Conservation (phyloP, 2,329 filamentous ascomycete species). For the Trichoderma brevicompactum region DNA sequence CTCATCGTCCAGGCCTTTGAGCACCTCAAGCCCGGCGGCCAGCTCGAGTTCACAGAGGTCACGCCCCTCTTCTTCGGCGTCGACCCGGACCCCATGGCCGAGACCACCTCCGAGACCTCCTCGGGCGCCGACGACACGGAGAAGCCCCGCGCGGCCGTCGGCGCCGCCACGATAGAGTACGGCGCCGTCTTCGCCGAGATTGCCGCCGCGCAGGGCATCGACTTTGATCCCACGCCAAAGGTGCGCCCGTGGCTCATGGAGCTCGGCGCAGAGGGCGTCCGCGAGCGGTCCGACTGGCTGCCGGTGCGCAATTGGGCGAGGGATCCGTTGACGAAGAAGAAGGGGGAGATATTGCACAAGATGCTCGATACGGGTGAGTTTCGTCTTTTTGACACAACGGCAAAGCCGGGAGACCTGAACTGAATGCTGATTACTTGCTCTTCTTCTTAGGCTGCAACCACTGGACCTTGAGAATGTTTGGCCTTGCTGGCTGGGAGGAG, state of each 20-base stretch:
- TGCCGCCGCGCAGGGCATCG: constrained; percentile 40
- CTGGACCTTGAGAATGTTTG: constrained; percentile 41
- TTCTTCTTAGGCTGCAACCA: constrained; percentile 18
- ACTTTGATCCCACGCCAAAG: constrained; percentile 47
- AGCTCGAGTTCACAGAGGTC: constrained; percentile 51
- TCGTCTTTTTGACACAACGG: neutral
- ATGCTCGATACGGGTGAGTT: constrained; percentile 37
- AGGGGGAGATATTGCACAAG: constrained; percentile 44
- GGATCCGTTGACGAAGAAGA: constrained; percentile 45
- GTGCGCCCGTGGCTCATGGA: constrained; percentile 43
- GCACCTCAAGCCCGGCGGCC: constrained; percentile 50
- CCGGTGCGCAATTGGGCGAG: constrained; percentile 47
- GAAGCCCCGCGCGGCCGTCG: constrained; percentile 32
- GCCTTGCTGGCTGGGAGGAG: constrained; percentile 41
- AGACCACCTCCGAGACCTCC: constrained; percentile 19
- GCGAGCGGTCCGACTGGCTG: constrained; percentile 48
- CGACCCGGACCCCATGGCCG: constrained; percentile 35
- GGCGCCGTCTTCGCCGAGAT: constrained; percentile 40
- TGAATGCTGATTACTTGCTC: too few relatives aligned
- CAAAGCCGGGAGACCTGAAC: too few relatives aligned
- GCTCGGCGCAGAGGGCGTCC: constrained; percentile 47
- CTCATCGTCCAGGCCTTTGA: constrained; percentile 44
- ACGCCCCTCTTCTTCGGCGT: constrained; percentile 48
- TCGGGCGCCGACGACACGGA: neutral
- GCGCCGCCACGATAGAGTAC: constrained; percentile 42